Evolutionary conservation across 2,329 filamentous ascomycete species (phyloP).

Genomic region (Arachnomyces sp.): DNA sequence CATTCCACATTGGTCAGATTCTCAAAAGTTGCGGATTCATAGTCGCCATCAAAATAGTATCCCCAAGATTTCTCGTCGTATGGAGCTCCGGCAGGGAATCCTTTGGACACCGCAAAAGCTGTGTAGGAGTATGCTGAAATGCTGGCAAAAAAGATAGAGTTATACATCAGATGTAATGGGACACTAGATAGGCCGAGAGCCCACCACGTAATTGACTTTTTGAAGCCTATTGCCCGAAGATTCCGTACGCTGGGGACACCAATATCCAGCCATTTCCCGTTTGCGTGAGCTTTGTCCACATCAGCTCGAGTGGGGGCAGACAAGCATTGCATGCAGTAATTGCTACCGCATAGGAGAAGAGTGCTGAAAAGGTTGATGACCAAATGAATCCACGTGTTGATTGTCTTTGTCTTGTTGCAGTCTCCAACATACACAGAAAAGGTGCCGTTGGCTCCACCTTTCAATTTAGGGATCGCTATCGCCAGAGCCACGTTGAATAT

Average conservation of each 20-base stretch:
- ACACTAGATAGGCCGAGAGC: conserved; percentile 8
- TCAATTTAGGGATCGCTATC: too few relatives aligned
- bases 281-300: conserved; percentile 23
- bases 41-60: not conserved
- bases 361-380: conserved; percentile 30
- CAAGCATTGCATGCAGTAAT: conserved; percentile 31
- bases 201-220: conserved; percentile 7
- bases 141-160: conserved; percentile 11
- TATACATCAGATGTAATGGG: conserved; percentile 16
- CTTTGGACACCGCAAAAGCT: conserved; percentile 3
- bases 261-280: conserved; percentile 23
- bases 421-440: conserved; percentile 1
- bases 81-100: too few relatives aligned
- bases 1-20: conserved; percentile 8
- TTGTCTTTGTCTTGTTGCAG: conserved; percentile 6
- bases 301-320: conserved; percentile 24
- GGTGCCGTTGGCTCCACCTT: too few relatives aligned
- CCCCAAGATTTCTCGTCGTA: too few relatives aligned
- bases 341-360: conserved; percentile 23
- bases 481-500: too few relatives aligned
- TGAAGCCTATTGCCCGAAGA: conserved; percentile 6
- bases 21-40: not conserved
- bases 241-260: conserved; percentile 23
- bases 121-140: conserved; percentile 15
- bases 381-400: conserved; percentile 21